Conservation (phyloP, 768 basidiomycete genomes). For the Coprinopsis strossmayeri region DNA sequence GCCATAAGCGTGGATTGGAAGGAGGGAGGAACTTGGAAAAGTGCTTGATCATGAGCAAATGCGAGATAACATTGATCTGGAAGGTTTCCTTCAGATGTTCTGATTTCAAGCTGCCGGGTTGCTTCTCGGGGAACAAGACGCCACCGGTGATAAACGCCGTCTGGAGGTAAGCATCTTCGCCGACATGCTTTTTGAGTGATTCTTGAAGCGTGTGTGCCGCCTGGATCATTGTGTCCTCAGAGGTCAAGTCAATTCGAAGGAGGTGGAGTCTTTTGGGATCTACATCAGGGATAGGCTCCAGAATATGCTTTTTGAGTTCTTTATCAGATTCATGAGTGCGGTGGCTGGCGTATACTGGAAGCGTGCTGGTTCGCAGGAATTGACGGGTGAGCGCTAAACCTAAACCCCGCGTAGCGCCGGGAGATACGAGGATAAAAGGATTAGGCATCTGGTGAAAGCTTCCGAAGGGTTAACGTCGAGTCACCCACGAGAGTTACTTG, state of each 20-base stretch:
- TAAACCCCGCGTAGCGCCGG: slow-evolving; percentile 48
- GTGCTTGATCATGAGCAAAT: slow-evolving; percentile 56
- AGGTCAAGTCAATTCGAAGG: slow-evolving; percentile 43
- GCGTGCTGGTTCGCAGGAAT: slow-evolving; percentile 40
- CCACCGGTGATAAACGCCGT: slow-evolving; percentile 53
- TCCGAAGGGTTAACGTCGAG: background rate
- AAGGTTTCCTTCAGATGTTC: slow-evolving; percentile 37
- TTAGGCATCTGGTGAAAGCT: slow-evolving; percentile 15
- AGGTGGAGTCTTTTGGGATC: slow-evolving; percentile 39
- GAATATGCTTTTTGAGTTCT: slow-evolving; percentile 32
- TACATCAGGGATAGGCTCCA: slow-evolving; percentile 34
- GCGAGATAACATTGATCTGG: slow-evolving; percentile 53
- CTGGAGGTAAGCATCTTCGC: slow-evolving; percentile 35
- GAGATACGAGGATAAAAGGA: slow-evolving; percentile 48
- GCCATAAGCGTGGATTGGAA: slow-evolving; percentile 11
- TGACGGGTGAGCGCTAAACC: slow-evolving; percentile 49
- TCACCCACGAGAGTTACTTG: background rate
- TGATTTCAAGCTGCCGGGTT: slow-evolving; percentile 40
- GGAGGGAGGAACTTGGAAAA: slow-evolving; percentile 52
- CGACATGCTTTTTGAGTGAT: slow-evolving; percentile 20
- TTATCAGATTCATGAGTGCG: slow-evolving; percentile 29
- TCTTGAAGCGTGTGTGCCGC: slow-evolving; percentile 37
- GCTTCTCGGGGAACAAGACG: slow-evolving; percentile 48
- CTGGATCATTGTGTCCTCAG: slow-evolving; percentile 41
- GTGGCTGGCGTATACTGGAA: slow-evolving; percentile 53